Evolutionary conservation across 2,329 filamentous ascomycete species (phyloP).

Genomic region (Calycina marina): DNA sequence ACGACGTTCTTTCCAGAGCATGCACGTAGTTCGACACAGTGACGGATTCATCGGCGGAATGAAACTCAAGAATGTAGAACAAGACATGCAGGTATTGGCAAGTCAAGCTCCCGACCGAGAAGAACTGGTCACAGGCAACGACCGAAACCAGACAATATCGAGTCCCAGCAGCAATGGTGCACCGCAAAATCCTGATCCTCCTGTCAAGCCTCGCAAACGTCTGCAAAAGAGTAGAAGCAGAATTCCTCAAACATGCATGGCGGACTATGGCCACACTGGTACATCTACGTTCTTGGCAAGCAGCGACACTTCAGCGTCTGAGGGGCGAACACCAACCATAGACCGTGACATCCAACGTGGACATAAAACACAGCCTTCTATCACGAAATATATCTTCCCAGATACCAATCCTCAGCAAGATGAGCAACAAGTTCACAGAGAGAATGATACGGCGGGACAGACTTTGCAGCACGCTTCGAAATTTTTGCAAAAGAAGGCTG

Average conservation of each 20-base stretch:
- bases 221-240: too few species aligned
- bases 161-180: background rate
- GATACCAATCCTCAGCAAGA: background rate
- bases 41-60: constrained; percentile 20
- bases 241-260: too few species aligned
- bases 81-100: too few species aligned
- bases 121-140: background rate
- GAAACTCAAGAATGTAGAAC: constrained; percentile 17
- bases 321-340: too few species aligned
- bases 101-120: constrained; percentile 10
- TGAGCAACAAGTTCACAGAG: background rate
- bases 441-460: too few species aligned
- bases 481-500: too few species aligned
- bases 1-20: background rate
- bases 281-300: too few species aligned
- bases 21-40: constrained; percentile 4
- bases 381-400: constrained; percentile 6
- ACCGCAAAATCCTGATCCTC: too few species aligned
- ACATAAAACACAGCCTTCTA: constrained; percentile 6
- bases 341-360: constrained; percentile 2
- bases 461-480: too few species aligned
- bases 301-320: too few species aligned
- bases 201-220: too few species aligned
- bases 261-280: too few species aligned
- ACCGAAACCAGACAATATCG: background rate